A percentile compares a stretch with the other conserved stretches of the same genome.
phyloP scores from a whole-genome alignment of 1,284 basidiomycete species.

The Amylostereum areolatum region DNA sequence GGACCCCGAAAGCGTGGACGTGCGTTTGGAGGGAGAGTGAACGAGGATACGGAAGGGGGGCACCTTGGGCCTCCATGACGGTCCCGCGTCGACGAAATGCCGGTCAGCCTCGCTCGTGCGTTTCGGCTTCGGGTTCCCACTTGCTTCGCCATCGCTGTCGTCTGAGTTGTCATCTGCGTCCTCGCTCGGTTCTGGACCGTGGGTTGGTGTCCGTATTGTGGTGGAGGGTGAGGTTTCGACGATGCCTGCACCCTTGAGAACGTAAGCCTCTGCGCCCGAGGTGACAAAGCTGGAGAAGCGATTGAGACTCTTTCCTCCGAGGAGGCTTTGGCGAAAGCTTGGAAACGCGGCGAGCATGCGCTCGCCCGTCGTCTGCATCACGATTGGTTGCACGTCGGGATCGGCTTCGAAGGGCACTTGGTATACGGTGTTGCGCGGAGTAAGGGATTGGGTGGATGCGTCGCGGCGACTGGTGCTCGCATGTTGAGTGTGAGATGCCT shows the following conservation, averaged over 20 bases:
- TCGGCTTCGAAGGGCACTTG: constrained; percentile 5
- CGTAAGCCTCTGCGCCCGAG: constrained; percentile 77
- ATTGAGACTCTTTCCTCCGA: constrained; percentile 74
- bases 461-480: constrained; percentile 28
- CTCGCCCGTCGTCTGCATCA: constrained; percentile 73
- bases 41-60: constrained; percentile 71
- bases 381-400: constrained; percentile 36
- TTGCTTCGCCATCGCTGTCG: constrained; percentile 17
- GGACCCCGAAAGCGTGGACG: constrained; percentile 59
- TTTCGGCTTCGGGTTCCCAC: neutral
- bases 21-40: constrained; percentile 71
- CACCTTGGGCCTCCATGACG: constrained; percentile 67
- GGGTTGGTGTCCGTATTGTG: neutral
- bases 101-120: constrained; percentile 43
- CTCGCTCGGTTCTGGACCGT: constrained; percentile 16
- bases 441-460: constrained; percentile 40
- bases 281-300: constrained; percentile 82
- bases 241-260: constrained; percentile 49
- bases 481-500: constrained; percentile 22
- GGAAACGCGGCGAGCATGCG: constrained; percentile 45
- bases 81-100: constrained; percentile 71
- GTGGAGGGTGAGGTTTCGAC: constrained; percentile 3
- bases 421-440: constrained; percentile 43
- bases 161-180: constrained; percentile 32
- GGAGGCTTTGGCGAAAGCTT: constrained; percentile 62